A percentile compares a stretch with the other conserved stretches of the same genome.
Conservation (phyloP, 2,329 filamentous ascomycete genomes). For the Sclerotinia nivalis region DNA sequence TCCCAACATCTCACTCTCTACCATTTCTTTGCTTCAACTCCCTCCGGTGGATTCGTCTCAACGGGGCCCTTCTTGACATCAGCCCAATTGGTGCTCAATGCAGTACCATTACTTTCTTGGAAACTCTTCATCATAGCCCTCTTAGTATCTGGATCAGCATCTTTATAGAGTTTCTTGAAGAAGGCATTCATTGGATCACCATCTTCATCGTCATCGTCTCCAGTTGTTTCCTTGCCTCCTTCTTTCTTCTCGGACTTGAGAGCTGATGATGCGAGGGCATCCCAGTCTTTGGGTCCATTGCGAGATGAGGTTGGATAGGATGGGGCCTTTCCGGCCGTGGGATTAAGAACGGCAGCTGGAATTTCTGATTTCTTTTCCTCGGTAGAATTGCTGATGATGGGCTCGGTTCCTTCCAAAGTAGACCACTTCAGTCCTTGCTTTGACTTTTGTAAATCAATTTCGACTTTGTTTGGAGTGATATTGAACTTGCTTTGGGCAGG, state of each 20-base stretch:
- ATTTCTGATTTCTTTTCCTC: slow-evolving; percentile 18
- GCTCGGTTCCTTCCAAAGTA: slow-evolving; percentile 35
- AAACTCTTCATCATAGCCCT: slow-evolving; percentile 99
- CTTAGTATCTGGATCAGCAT: slow-evolving; percentile 74
- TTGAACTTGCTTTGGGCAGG: slow-evolving; percentile 58
- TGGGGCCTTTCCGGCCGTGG: slow-evolving; percentile 47
- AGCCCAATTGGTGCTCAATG: slow-evolving; percentile 87
- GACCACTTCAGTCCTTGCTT: slow-evolving; percentile 49
- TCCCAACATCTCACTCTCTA: background rate
- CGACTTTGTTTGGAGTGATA: slow-evolving; percentile 77
- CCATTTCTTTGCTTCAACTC: slow-evolving; percentile 73
- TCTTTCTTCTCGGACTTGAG: slow-evolving; percentile 27
- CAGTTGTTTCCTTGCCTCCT: slow-evolving; percentile 34
- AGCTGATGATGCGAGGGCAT: slow-evolving; percentile 59
- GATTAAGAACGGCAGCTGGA: slow-evolving; percentile 29
- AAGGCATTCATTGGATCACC: slow-evolving; percentile 73
- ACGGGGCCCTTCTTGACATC: slow-evolving; percentile 75
- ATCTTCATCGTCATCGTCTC: slow-evolving; percentile 54
- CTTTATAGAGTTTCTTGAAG: slow-evolving; percentile 86
- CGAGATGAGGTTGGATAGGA: slow-evolving; percentile 86
- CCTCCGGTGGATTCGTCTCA: slow-evolving; percentile 72
- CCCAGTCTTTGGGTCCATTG: slow-evolving; percentile 87
- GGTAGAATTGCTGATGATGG: slow-evolving; percentile 21
- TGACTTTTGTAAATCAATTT: slow-evolving; percentile 71
- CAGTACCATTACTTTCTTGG: slow-evolving; percentile 88